A percentile compares a stretch with the other conserved stretches of the same genome.
Evolutionary conservation across 2,329 filamentous ascomycete species (phyloP).

Genomic region (Xylaria sp.): DNA sequence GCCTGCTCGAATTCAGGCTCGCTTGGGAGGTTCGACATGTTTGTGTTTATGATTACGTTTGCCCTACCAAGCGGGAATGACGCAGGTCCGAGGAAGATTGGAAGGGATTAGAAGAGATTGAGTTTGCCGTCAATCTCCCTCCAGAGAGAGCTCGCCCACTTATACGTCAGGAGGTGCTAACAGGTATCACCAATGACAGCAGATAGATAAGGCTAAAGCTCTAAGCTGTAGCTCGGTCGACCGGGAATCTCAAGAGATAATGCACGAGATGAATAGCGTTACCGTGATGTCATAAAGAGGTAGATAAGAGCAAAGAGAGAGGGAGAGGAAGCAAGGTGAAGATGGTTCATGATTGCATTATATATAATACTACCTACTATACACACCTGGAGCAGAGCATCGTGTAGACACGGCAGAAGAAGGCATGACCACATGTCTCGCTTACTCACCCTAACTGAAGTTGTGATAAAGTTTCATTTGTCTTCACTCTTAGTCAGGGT

Average conservation of each 20-base stretch:
- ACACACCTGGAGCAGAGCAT: slow-evolving; percentile 23
- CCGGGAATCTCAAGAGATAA: slow-evolving; percentile 1
- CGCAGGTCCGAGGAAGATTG: neutral
- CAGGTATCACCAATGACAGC: slow-evolving; percentile 19
- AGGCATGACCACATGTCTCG: neutral
- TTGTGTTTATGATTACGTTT: slow-evolving; percentile 7
- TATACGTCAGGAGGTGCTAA: slow-evolving; percentile 20
- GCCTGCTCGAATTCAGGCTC: slow-evolving; percentile 99
- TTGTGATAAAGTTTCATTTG: slow-evolving; percentile 10
- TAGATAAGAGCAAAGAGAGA: neutral
- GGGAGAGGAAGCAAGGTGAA: neutral
- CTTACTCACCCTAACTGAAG: slow-evolving; percentile 3
- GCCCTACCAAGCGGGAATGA: neutral
- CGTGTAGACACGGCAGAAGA: neutral
- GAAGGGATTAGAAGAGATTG: slow-evolving; percentile 15
- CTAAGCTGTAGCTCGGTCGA: slow-evolving; percentile 3
- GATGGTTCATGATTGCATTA: slow-evolving; percentile 10
- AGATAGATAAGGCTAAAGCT: slow-evolving; percentile 16
- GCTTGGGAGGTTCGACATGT: slow-evolving; percentile 83
- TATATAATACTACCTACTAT: slow-evolving; percentile 29
- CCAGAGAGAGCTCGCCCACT: slow-evolving; percentile 10
- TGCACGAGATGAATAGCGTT: neutral
- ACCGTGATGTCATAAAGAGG: slow-evolving; percentile 18
- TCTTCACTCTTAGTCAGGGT: slow-evolving; percentile 4
- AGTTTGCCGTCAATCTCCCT: slow-evolving; percentile 5